A percentile compares a stretch with the other conserved stretches of the same genome.
Evolutionary conservation across 106 monocot genomes (phyloP).

Genomic region (Dendrobium officinale): DNA sequence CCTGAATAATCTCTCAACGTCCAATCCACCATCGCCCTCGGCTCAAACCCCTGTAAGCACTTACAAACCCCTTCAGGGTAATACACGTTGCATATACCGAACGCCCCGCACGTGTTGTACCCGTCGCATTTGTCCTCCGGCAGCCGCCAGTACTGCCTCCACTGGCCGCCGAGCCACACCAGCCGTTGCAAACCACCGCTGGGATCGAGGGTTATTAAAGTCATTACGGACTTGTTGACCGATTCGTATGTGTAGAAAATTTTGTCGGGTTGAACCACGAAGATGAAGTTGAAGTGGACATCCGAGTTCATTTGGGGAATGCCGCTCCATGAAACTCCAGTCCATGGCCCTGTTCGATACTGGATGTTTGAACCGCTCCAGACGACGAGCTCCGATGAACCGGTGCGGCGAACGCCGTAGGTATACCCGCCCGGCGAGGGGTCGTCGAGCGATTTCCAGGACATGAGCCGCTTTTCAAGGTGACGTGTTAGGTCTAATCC

Average conservation of each 20-base stretch:
- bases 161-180: conserved; percentile 5
- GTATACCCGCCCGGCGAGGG: conserved; percentile 11
- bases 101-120: conserved; percentile 5
- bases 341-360: conserved; percentile 7
- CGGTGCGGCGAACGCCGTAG: neutral
- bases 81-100: conserved; percentile 9
- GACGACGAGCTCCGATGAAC: neutral
- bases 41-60: conserved; percentile 37
- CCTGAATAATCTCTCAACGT: neutral
- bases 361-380: conserved; percentile 3
- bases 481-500: conserved; percentile 8
- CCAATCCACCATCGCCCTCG: conserved; percentile 3
- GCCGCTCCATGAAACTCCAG: conserved; percentile 5
- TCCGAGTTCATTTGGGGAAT: conserved; percentile 7
- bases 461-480: neutral
- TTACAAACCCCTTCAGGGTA: conserved; percentile 14
- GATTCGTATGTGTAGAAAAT: conserved; percentile 4
- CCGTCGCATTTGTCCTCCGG: conserved; percentile 11
- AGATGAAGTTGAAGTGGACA: conserved; percentile 4
- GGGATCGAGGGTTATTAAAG: neutral
- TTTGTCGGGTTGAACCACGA: neutral
- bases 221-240: conserved; percentile 5
- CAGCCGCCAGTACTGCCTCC: conserved; percentile 8
- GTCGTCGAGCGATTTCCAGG: conserved; percentile 15
- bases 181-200: neutral